Base-by-base conservation (phyloP, 1,284 basidiomycete genomes). In the Cutaneotrichosporon sp. region DNA sequence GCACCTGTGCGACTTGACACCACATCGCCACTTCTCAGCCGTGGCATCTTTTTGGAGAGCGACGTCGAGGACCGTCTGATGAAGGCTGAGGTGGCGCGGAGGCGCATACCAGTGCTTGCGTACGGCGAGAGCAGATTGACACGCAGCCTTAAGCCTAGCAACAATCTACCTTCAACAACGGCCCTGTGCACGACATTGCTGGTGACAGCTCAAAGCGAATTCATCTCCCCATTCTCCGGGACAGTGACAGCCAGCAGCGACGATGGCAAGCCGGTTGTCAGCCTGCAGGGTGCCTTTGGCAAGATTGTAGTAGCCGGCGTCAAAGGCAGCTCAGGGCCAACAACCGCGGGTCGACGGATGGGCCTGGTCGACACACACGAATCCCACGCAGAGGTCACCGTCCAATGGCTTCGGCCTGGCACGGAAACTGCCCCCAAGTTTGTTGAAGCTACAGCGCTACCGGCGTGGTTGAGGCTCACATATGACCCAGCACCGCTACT, bases 81-180 rank as follows among this genome's bases (percentile, higher is more conserved):
- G 8, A 9, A 10, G 7, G 34, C 4, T 1, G 47, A 14, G 9
- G 9, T 14, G 14, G 17, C 12, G 8, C 9, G 13, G 0, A 39
- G 45, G 7, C 20, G n/a, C 3, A 21, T 30, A 1, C 22, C 52
- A 4, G 42, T 45, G 8, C 49, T 54, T 14, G 47, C 43, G 4
- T 54, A 50, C 15, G 48, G 43, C 38, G 53, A 54, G 36, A 44
- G 39, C 22, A 42, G 53, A 0, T 34, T 54, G 10, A 50, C 53
- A 14, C 47, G 43, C 10, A 21, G 33, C 2, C 4, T 12, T 2
- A 9, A 9, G 1, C 43, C 53, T 0, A 44, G 53, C 3, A 4
- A 9, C 14, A 18, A 41, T 3, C n/a, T 26, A 1, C 47, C 53
- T 1, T 26, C 12, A 3, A 50, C 26, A 14, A 34, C 42, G 1